Percentiles rank a stretch among this genome's conserved stretches.
Conservation (phyloP, 129 eudicot genomes). For the Tanacetum coccineum region DNA sequence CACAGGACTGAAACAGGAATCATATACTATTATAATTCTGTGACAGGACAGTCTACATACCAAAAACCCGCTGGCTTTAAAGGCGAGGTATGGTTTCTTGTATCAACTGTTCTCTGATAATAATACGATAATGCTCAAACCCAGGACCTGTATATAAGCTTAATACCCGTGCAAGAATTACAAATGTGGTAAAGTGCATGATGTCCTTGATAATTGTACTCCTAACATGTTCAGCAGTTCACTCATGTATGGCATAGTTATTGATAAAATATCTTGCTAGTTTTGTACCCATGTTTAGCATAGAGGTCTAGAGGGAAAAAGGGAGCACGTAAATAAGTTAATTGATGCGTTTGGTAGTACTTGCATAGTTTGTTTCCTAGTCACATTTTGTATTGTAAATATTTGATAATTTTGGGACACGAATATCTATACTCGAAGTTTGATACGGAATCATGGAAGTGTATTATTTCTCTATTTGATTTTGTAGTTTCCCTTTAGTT, state of each 20-base stretch:
- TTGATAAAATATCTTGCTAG: constrained; percentile 14
- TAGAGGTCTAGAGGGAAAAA: no score
- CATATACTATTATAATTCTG: constrained; percentile 86
- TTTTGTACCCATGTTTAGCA: neutral
- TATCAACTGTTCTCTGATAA: constrained; percentile 17
- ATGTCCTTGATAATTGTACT: constrained; percentile 13
- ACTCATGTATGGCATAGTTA: constrained; percentile 8
- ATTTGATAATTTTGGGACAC: no score
- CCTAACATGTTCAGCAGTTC: constrained; percentile 9
- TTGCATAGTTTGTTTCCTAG: no score
- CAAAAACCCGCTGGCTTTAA: constrained; percentile 77
- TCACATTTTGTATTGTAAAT: no score
- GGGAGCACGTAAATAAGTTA: no score
- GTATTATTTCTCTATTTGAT: no score
- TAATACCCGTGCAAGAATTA: neutral
- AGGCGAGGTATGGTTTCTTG: constrained; percentile 62
- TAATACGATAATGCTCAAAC: neutral
- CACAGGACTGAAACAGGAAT: constrained; percentile 84
- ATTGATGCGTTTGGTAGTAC: no score
- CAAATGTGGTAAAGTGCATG: neutral
- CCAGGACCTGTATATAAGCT: constrained; percentile 11
- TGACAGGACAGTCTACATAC: constrained; percentile 91
- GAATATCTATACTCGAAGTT: no score
- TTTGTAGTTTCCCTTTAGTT: no score
- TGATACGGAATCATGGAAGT: no score